phyloP scores from a whole-genome alignment of 2,329 filamentous ascomycete species.

The Aspergillus sojae region DNA sequence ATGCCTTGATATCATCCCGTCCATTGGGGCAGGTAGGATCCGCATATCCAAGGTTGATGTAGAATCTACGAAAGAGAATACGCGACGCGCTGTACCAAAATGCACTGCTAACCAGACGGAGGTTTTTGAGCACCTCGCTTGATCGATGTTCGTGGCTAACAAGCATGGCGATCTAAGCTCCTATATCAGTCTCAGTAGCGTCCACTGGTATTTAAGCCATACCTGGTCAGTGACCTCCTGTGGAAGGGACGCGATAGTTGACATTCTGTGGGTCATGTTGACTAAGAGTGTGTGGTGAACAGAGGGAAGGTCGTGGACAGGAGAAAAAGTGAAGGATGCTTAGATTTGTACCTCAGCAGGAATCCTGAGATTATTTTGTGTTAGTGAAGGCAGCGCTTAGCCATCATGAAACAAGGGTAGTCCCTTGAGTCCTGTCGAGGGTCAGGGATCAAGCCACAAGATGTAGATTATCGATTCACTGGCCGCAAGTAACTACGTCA shows the following conservation, averaged over 20 bases:
- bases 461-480: too few species aligned
- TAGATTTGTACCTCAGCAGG: too few species aligned
- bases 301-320: too few species aligned
- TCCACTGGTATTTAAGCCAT: background rate
- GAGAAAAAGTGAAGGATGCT: too few species aligned
- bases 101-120: background rate
- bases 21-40: background rate
- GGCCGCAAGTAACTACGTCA: too few species aligned
- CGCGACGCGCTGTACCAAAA: background rate
- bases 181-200: background rate
- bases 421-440: too few species aligned
- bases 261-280: background rate
- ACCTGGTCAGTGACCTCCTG: background rate
- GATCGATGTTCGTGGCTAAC: background rate
- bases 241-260: background rate
- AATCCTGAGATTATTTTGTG: rapidly evolving
- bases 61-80: background rate
- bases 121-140: background rate
- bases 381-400: too few species aligned
- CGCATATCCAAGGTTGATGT: background rate
- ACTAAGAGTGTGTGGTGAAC: too few species aligned
- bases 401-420: too few species aligned
- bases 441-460: too few species aligned
- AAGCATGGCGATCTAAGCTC: background rate
- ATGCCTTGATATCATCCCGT: background rate